These are phyloP conservation scores for Xanthoconium stramineum DNA, from an alignment of 768 basidiomycete genomes.

Conservation along the genomic window DNA sequence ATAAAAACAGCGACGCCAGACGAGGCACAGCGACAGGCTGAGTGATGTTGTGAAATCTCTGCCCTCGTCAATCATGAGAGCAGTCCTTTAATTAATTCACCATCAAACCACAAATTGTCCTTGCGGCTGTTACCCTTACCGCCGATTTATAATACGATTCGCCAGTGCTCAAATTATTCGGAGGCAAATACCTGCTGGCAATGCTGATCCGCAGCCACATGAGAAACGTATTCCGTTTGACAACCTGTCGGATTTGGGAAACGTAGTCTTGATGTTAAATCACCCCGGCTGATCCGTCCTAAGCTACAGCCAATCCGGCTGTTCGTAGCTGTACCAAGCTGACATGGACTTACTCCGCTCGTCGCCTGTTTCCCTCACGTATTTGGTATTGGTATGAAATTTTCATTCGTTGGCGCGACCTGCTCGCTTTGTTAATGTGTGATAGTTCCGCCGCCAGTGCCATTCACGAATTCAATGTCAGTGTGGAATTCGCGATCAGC, in stretches of 20 bases:
- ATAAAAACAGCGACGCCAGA: conserved; percentile 68
- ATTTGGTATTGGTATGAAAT: conserved; percentile 18
- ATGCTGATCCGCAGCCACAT: conserved; percentile 17
- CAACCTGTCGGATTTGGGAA: conserved; percentile 1
- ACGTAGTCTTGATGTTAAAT: conserved; percentile 8
- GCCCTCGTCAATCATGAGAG: conserved; percentile 30
- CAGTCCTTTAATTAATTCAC: conserved; percentile 29
- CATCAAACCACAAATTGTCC: conserved; percentile 19
- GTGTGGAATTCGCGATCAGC: conserved; percentile 24
- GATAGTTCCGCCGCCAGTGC: conserved; percentile 7
- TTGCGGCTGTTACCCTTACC: conserved; percentile 16
- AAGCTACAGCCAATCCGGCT: conserved; percentile 22
- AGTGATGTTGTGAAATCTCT: conserved; percentile 26
- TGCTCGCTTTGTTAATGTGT: conserved; percentile 13
- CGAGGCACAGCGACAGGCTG: conserved; percentile 36
- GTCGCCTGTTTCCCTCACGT: conserved; percentile 14
- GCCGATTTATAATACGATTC: conserved; percentile 19
- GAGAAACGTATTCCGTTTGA: conserved; percentile 11
- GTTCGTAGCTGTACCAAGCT: conserved; percentile 6
- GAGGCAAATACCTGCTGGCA: conserved; percentile 11
- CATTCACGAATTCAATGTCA: conserved; percentile 5
- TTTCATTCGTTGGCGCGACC: conserved; percentile 13
- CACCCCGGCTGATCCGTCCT: conserved; percentile 29
- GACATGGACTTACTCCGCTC: conserved; percentile 7
- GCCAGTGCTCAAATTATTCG: conserved; percentile 7